Percentiles rank a stretch among this genome's conserved stretches.
phyloP scores from a whole-genome alignment of 768 basidiomycete species.

The Mycena indigotica region DNA sequence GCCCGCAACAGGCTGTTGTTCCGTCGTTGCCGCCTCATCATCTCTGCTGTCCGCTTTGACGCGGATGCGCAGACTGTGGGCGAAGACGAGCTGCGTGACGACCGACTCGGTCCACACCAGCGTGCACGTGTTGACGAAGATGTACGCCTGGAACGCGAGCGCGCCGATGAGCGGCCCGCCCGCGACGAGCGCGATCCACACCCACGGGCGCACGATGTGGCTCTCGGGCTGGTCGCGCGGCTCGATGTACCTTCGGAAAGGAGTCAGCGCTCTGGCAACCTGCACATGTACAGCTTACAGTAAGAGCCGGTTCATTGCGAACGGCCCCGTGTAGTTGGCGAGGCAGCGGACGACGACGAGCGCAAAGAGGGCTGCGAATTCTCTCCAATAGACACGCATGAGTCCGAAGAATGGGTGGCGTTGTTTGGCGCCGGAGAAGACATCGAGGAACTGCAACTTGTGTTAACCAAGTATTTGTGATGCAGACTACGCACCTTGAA shows the following conservation, averaged over 20 bases:
- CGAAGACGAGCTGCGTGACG: conserved; percentile 46
- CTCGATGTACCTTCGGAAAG: conserved; percentile 56
- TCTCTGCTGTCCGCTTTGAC: conserved; percentile 28
- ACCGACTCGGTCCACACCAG: conserved; percentile 52
- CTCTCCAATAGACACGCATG: conserved; percentile 40
- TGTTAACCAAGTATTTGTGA: neutral
- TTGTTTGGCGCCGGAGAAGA: conserved; percentile 39
- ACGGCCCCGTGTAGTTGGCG: conserved; percentile 37
- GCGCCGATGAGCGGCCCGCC: conserved; percentile 46
- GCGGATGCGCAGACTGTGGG: conserved; percentile 27
- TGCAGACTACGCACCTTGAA: conserved; percentile 31
- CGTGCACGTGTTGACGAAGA: conserved; percentile 43
- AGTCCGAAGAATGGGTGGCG: conserved; percentile 52
- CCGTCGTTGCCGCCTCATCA: conserved; percentile 55
- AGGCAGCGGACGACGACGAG: conserved; percentile 32
- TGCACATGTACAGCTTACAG: conserved; percentile 36
- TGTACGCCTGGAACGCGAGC: conserved; percentile 55
- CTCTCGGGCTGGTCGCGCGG: conserved; percentile 31
- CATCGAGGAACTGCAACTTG: conserved; percentile 30
- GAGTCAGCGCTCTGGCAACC: neutral
- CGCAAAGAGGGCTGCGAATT: conserved; percentile 32
- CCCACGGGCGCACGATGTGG: conserved; percentile 62
- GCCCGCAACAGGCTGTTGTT: conserved; percentile 9
- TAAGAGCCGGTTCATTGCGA: conserved; percentile 48
- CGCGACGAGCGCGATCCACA: conserved; percentile 62